These are phyloP conservation scores for Malus sylvestris DNA, from an alignment of 306 rosid genomes.

Conservation along the genomic window DNA sequence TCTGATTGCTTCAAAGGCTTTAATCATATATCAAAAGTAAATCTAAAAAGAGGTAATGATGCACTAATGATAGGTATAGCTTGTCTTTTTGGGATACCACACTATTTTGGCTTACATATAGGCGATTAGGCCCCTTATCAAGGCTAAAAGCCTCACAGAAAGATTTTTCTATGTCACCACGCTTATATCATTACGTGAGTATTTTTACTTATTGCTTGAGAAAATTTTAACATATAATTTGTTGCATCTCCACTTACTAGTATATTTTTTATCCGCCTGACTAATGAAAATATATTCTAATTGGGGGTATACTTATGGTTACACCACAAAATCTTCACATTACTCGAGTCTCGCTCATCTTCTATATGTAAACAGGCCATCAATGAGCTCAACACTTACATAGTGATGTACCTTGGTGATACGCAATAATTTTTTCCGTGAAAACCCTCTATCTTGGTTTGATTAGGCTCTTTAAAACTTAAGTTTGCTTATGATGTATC, in stretches of 20 bases:
- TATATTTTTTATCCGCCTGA: too few relatives aligned
- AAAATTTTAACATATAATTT: too few relatives aligned
- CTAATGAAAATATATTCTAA: too few relatives aligned
- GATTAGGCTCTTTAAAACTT: neutral
- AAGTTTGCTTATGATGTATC: neutral
- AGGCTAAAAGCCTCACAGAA: neutral
- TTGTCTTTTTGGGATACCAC: neutral
- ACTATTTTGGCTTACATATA: neutral
- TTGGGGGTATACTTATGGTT: neutral
- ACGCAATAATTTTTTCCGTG: neutral
- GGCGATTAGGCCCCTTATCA: neutral
- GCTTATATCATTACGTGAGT: too few relatives aligned
- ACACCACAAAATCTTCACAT: neutral
- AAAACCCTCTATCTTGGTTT: neutral
- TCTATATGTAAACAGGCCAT: neutral
- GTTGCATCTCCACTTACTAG: too few relatives aligned
- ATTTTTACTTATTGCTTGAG: too few relatives aligned
- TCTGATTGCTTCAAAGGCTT: slow-evolving; percentile 4
- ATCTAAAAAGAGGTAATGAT: neutral
- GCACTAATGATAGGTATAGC: slow-evolving; percentile 1
- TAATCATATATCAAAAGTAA: neutral
- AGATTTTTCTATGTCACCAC: neutral
- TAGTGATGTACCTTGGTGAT: neutral
- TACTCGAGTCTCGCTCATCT: neutral
- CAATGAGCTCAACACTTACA: neutral